phyloP scores from a whole-genome alignment of 768 basidiomycete species.

The Pisolithus microcarpus region DNA sequence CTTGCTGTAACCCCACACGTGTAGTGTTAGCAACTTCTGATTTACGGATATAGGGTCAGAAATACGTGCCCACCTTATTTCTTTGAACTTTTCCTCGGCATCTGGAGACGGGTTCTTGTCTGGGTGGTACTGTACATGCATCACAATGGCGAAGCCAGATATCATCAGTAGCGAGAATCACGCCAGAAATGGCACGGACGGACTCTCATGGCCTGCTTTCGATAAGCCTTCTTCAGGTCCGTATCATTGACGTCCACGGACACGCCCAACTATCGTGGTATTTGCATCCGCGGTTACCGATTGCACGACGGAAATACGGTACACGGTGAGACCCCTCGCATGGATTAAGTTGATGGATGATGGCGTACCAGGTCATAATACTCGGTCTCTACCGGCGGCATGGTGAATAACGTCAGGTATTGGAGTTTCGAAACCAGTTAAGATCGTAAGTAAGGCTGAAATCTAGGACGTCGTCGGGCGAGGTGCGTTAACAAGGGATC shows the following conservation, averaged over 20 bases:
- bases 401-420: conserved; percentile 20
- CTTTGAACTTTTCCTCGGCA: conserved; percentile 95
- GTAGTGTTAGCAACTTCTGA: conserved; percentile 8
- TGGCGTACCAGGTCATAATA: conserved; percentile 76
- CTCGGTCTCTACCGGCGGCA: conserved; percentile 87
- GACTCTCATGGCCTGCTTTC: conserved; percentile 91
- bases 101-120: conserved; percentile 92
- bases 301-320: not conserved
- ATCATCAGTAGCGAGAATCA: not conserved
- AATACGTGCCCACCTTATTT: conserved; percentile 60
- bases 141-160: not conserved
- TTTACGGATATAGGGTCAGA: conserved; percentile 7
- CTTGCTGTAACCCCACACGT: conserved; percentile 48
- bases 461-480: no score
- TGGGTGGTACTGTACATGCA: conserved; percentile 67
- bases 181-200: conserved; percentile 13
- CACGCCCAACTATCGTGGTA: conserved; percentile 53
- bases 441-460: no score
- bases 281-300: not conserved
- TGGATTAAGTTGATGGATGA: not conserved
- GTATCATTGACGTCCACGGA: conserved; percentile 67
- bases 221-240: conserved; percentile 88
- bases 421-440: no score
- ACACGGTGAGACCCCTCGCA: not conserved
- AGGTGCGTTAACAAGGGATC: no score